Evolutionary conservation across 352 stramenopile species (phyloP), one percentile per base, ranked within the genome.

Genomic region (Globisporangium lucens): DNA sequence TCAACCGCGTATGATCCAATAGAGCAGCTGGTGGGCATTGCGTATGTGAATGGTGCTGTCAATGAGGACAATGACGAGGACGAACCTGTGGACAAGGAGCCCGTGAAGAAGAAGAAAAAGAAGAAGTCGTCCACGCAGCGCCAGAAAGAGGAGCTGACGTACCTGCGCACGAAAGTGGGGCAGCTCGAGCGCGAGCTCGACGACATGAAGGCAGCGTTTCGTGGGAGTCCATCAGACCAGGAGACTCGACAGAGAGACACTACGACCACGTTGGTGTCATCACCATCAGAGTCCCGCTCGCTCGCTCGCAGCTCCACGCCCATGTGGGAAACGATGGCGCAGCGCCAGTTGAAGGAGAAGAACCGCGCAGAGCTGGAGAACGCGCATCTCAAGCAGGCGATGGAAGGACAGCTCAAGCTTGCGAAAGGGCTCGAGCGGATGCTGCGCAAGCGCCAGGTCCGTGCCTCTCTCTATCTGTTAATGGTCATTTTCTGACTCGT

Each of bases 61-160:
- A n/a, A 27, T 7, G 22, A 56, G 24, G 22, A 56, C 49, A 33
- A 6, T 33, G 9, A 33, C 1, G 22, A 33, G 13, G 12, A 4
- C 6, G 12, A 13, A 15, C 22, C 0, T n/a, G 24, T 13, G n/a
- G 24, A 12, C 24, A 15, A n/a, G 51, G 6, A 56, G 22, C 22
- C 51, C 3, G 22, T 29, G 24, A 36, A 36, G 51, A 57, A 57
- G 41, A 43, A 56, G 58, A 56, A 56, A 22, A 43, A 55, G 38
- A 63, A 80, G 58, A 85, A 85, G 64, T 81, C 78, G 61, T 86
- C 78, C 0, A 63, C 75, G 4, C 82, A 86, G 60, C 67, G 78
- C 29, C 78, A 86, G 65, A 86, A 86, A 57, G 78, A 86, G 53
- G 78, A 86, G 57, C 70, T 86, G 1, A 75, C 65, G 29, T 58